Evolutionary conservation across 257 asterid species (phyloP).

Genomic region (Striga asiatica): DNA sequence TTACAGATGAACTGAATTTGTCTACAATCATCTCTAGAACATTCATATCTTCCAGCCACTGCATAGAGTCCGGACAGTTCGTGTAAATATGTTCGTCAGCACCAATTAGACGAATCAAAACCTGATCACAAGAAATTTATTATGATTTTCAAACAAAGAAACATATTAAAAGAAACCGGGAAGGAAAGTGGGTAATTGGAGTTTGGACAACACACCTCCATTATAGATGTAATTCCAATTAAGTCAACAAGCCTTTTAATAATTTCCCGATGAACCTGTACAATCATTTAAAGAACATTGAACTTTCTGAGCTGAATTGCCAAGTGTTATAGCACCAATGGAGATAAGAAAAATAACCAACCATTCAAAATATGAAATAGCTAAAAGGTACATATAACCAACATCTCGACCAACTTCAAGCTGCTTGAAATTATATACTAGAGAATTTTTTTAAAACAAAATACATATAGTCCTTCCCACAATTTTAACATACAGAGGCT

Average conservation of each 20-base stretch:
- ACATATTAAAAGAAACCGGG: background rate
- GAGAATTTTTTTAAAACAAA: too few relatives aligned
- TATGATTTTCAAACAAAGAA: conserved; percentile 12
- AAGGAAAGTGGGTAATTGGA: background rate
- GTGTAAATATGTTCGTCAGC: conserved; percentile 67
- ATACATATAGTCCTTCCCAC: too few relatives aligned
- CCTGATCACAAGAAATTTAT: conserved; percentile 37
- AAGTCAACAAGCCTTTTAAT: conserved; percentile 56
- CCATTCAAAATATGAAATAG: conserved; percentile 9
- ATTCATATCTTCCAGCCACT: conserved; percentile 73
- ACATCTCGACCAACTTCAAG: too few relatives aligned
- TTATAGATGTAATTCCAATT: conserved; percentile 72
- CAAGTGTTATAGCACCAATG: background rate
- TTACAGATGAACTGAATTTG: conserved; percentile 85
- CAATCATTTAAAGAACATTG: conserved; percentile 9
- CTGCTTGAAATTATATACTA: too few relatives aligned
- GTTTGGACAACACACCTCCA: conserved; percentile 54
- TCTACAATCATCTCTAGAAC: conserved; percentile 83
- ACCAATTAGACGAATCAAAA: conserved; percentile 68
- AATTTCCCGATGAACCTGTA: conserved; percentile 68
- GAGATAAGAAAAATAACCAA: conserved; percentile 4
- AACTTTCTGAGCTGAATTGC: background rate
- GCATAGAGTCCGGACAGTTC: conserved; percentile 56
- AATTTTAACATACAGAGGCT: background rate
- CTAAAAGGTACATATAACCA: conserved; percentile 8